Evolutionary conservation across 495 filamentous ascomycete genomes (phyloP), one percentile per base, ranked within the genome.

Genomic region (Aspergillus cristatus): DNA sequence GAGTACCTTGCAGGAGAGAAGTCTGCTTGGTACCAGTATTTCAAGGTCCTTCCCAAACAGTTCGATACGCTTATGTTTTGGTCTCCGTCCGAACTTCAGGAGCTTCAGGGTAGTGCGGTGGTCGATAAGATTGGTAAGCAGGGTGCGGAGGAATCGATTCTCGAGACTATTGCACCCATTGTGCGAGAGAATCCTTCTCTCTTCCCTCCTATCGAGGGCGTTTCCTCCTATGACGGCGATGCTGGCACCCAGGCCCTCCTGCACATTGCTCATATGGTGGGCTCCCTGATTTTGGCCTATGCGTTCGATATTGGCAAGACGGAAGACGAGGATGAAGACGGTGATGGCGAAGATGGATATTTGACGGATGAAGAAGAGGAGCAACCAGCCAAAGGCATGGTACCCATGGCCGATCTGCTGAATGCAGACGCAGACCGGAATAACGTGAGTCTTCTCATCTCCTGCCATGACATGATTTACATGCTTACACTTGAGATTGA

Each of bases 21-120:
- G 1, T 91, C 86, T 1, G 54, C 50, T 25, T 97, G 88, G 89
- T 72, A 71, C 16, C 75, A 78, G 0, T 97, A 97, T 62, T 75
- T 95, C 43, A 68, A 73, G n/a, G 66, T 96, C 28, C 67, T 97
- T 10, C 90, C 88, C 0, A 49, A 52, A n/a, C 52, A 71, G 14
- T 93, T 97, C 44, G 73, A 94, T 57, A 94, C 86, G 1, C 68
- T 91, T 46, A 93, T 95, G 76, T 96, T 89, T 62, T 97, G 90
- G 90, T 72, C 79, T 2, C 53, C 69, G 6, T 54, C 61, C 0
- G 87, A 95, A 57, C 63, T 95, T 12, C 54, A 60, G 2, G 71
- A 84, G 46, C 73, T 96, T 14, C 83, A 88, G 57, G 84, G 76
- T 13, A 87, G 84, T 47, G 74, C 82, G 3, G 76, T 95, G 18